Percentiles rank a stretch among this genome's conserved stretches.
Evolutionary conservation across 331 rosid species (phyloP).

Genomic region (Phaseolus coccineus): DNA sequence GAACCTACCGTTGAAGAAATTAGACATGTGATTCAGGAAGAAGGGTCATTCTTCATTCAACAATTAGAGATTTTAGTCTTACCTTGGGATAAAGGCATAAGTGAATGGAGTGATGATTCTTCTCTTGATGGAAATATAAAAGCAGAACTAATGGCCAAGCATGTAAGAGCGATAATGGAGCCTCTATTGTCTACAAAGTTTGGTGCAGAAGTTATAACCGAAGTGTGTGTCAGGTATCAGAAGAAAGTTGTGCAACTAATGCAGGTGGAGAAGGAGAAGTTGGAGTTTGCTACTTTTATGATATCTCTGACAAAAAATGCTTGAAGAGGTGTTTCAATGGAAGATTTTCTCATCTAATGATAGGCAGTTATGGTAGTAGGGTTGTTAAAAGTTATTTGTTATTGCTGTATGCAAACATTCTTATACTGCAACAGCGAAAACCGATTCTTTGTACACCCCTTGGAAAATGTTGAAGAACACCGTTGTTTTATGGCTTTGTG

Average conservation of each 20-base stretch:
- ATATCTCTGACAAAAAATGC: slow-evolving; percentile 25
- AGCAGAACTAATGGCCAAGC: slow-evolving; percentile 5
- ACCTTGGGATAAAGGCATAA: slow-evolving; percentile 48
- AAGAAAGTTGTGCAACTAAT: slow-evolving; percentile 10
- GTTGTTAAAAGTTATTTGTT: too few relatives aligned
- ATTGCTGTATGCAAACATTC: too few relatives aligned
- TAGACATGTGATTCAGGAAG: slow-evolving; percentile 44
- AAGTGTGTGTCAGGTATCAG: background rate
- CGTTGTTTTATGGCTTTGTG: too few relatives aligned
- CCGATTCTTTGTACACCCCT: too few relatives aligned
- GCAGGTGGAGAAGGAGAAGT: slow-evolving; percentile 2
- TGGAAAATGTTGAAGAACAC: too few relatives aligned
- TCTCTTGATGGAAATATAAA: background rate
- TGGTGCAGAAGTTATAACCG: slow-evolving; percentile 1
- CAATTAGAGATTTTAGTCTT: slow-evolving; percentile 22
- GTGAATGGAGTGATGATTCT: background rate
- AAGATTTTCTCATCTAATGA: background rate
- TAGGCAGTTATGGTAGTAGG: too few relatives aligned
- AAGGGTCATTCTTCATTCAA: slow-evolving; percentile 55
- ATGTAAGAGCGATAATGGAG: slow-evolving; percentile 42
- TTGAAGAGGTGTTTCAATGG: background rate
- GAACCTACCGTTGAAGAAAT: slow-evolving; percentile 47
- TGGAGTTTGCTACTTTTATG: slow-evolving; percentile 3
- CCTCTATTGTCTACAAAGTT: slow-evolving; percentile 45
- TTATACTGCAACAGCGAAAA: too few relatives aligned